These are phyloP conservation scores for Cyclotella cryptica DNA, from an alignment of 108 stramenopile species.

Conservation along the genomic window DNA sequence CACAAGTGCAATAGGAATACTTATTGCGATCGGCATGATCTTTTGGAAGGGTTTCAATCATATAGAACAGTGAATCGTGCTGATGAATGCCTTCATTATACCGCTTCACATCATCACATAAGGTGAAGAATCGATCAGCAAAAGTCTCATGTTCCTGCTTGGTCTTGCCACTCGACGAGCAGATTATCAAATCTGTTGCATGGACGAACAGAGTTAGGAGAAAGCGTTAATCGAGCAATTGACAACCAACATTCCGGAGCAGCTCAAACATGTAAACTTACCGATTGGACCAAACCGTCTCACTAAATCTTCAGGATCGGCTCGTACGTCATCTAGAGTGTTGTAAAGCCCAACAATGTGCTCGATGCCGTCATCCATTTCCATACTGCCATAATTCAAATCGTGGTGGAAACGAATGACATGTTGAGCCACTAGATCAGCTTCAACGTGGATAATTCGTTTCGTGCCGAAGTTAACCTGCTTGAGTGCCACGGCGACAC, in stretches of 20 bases:
- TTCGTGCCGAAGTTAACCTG: conserved; percentile 15
- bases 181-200: conserved; percentile 31
- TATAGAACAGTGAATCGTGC: conserved; percentile 22
- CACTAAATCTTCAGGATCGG: conserved; percentile 20
- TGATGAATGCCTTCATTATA: conserved; percentile 10
- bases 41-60: conserved; percentile 18
- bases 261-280: conserved; percentile 9
- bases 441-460: conserved; percentile 61
- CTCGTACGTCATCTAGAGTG: conserved; percentile 20
- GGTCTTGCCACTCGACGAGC: conserved; percentile 16
- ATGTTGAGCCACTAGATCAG: conserved; percentile 55
- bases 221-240: neutral
- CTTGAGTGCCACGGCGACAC: conserved; percentile 35
- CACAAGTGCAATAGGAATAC: conserved; percentile 8
- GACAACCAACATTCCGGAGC: neutral
- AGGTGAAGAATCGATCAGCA: conserved; percentile 14
- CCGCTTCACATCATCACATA: conserved; percentile 15
- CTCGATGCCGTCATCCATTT: conserved; percentile 39
- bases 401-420: conserved; percentile 58
- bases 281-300: conserved; percentile 29
- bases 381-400: conserved; percentile 25
- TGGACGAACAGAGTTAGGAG: neutral
- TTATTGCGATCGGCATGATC: conserved; percentile 6
- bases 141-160: conserved; percentile 7
- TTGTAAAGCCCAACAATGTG: conserved; percentile 50